Conservation (phyloP, 169 alveolate species). For the Plasmodium cynomolgi region DNA sequence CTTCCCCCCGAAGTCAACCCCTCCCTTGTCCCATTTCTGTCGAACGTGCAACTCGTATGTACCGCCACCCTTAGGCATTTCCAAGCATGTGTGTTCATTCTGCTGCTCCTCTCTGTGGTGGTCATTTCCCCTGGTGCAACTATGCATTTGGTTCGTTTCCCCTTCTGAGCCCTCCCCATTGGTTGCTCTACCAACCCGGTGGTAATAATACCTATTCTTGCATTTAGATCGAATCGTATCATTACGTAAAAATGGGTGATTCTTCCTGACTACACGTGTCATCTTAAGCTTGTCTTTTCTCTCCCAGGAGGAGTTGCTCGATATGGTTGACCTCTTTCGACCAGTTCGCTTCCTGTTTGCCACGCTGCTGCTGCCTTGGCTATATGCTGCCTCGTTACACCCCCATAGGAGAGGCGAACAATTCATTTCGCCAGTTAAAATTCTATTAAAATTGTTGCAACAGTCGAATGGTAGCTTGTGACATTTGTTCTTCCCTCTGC, state of each 20-base stretch:
- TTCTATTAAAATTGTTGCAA: constrained; percentile 2
- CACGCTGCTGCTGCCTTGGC: not conserved
- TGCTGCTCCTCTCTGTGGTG: not conserved
- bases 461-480: constrained; percentile 13
- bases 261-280: not conserved
- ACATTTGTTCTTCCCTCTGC: constrained; percentile 4
- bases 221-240: not conserved
- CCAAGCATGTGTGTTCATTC: not conserved
- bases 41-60: not conserved
- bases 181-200: not conserved
- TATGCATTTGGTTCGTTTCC: not conserved
- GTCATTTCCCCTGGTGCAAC: not conserved
- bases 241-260: not conserved
- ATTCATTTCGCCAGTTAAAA: constrained; percentile 11
- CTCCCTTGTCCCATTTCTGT: not conserved
- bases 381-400: not conserved
- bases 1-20: not conserved
- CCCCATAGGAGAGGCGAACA: constrained; percentile 13
- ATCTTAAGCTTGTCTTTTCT: constrained; percentile 4
- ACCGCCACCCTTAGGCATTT: not conserved
- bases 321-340: not conserved
- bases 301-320: constrained; percentile 8
- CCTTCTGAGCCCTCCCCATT: not conserved
- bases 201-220: not conserved
- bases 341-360: not conserved